These are phyloP conservation scores for Berkeleyomyces basicola DNA, from an alignment of 2,329 filamentous ascomycete genomes.

Conservation along the genomic window DNA sequence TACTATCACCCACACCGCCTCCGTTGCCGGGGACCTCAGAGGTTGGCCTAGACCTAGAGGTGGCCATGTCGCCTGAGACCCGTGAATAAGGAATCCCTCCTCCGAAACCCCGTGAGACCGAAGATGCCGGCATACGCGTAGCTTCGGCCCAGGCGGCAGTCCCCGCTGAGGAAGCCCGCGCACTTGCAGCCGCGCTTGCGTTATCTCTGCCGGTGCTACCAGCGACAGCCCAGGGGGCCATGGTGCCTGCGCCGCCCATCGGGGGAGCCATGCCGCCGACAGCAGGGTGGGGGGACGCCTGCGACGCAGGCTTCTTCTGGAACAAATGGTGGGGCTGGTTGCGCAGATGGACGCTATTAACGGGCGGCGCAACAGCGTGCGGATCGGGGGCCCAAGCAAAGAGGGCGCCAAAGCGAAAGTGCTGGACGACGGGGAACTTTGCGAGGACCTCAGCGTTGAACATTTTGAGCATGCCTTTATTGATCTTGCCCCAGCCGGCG, in stretches of 20 bases:
- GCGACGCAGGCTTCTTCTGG: not conserved
- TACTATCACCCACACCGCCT: conserved; percentile 3
- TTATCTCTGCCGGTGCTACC: not conserved
- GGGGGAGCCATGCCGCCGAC: conserved; percentile 14
- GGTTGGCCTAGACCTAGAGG: not conserved
- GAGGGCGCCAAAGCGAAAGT: conserved; percentile 72
- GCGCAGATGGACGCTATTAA: conserved; percentile 38
- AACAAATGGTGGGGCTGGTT: conserved; percentile 29
- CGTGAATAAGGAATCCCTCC: conserved; percentile 26
- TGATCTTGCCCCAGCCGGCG: conserved; percentile 91
- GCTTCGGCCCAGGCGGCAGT: conserved; percentile 30
- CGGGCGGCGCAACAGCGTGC: conserved; percentile 29
- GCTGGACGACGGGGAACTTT: conserved; percentile 97
- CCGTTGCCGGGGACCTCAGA: conserved; percentile 9
- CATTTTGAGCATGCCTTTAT: conserved; percentile 99
- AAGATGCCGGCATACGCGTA: conserved; percentile 23
- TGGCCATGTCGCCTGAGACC: conserved; percentile 15
- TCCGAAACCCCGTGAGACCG: conserved; percentile 11
- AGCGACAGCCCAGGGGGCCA: not conserved
- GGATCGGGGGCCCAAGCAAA: conserved; percentile 61
- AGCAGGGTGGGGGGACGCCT: not conserved
- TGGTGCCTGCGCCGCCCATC: conserved; percentile 19
- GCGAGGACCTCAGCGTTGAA: conserved; percentile 91
- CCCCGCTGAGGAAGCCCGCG: not conserved
- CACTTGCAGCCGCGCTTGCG: not conserved